Conservation (phyloP, 768 basidiomycete species). For the Hypholoma fasciculare region DNA sequence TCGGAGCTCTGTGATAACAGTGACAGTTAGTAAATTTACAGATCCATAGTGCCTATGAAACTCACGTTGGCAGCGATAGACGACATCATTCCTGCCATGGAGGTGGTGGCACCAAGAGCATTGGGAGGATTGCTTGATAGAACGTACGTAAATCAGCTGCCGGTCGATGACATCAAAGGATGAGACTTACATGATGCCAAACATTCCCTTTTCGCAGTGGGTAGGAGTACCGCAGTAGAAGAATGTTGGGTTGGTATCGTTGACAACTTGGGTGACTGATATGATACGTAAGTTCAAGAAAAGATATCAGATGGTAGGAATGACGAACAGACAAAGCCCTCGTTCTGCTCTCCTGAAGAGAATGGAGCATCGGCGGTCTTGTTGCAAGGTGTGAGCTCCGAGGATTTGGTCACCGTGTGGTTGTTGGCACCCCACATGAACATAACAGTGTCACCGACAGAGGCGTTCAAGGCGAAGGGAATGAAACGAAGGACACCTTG, state of each 20-base stretch:
- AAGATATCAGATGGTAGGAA: neutral
- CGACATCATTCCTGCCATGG: conserved; percentile 55
- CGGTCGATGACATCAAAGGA: neutral
- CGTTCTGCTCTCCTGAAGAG: conserved; percentile 63
- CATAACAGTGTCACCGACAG: conserved; percentile 73
- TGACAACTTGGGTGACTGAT: conserved; percentile 68
- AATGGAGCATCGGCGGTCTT: conserved; percentile 59
- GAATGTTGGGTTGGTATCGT: conserved; percentile 71
- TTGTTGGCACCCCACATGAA: conserved; percentile 79
- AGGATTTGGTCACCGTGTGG: conserved; percentile 84
- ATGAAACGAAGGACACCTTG: conserved; percentile 76
- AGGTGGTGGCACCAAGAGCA: conserved; percentile 42
- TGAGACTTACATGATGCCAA: conserved; percentile 62
- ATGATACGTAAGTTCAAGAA: conserved; percentile 9
- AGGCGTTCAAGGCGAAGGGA: conserved; percentile 74
- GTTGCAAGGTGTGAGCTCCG: conserved; percentile 70
- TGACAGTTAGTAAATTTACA: neutral
- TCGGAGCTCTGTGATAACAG: conserved; percentile 45
- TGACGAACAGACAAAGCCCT: conserved; percentile 60
- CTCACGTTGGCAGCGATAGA: conserved; percentile 44
- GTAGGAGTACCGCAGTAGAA: conserved; percentile 71
- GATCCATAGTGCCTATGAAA: neutral
- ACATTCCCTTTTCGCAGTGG: conserved; percentile 87
- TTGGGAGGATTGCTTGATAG: conserved; percentile 54
- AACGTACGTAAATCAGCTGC: conserved; percentile 9